phyloP scores from a whole-genome alignment of 2,329 filamentous ascomycete species.

The Ramularia endophylla region DNA sequence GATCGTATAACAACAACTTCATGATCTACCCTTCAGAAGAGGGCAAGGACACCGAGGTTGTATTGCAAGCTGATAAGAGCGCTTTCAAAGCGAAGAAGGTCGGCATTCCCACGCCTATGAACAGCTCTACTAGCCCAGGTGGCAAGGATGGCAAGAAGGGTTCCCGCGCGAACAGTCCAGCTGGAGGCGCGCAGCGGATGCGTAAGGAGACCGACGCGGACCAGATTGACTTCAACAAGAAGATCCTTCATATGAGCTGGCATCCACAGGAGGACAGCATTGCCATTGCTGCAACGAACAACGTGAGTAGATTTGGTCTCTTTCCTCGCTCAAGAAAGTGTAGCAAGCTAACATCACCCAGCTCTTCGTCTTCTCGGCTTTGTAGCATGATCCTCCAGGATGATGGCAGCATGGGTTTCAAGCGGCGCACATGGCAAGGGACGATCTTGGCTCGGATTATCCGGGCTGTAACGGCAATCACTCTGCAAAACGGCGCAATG shows the following conservation, averaged over 20 bases:
- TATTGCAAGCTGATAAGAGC: constrained; percentile 95
- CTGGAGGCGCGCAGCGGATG: constrained; percentile 86
- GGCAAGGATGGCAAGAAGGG: constrained; percentile 63
- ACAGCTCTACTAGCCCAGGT: constrained; percentile 66
- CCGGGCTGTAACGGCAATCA: too few relatives aligned
- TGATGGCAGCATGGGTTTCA: constrained; percentile 7
- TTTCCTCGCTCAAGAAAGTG: not conserved
- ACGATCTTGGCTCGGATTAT: not conserved
- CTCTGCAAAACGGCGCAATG: constrained; percentile 5
- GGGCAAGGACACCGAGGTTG: constrained; percentile 93
- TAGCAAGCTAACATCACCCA: constrained; percentile 25
- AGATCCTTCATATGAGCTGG: constrained; percentile 99
- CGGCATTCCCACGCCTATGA: constrained; percentile 94
- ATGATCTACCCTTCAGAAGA: constrained; percentile 99
- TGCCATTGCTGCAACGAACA: constrained; percentile 98
- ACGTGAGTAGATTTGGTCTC: constrained; percentile 57
- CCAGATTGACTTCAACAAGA: constrained; percentile 99
- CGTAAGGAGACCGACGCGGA: constrained; percentile 98
- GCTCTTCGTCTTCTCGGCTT: constrained; percentile 52
- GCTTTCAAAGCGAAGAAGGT: constrained; percentile 99
- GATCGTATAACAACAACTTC: constrained; percentile 99
- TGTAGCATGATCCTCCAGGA: constrained; percentile 32
- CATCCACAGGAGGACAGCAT: constrained; percentile 99
- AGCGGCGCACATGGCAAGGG: not conserved
- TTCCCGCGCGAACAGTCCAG: constrained; percentile 83